Percentiles rank a stretch among this genome's conserved stretches.
Evolutionary conservation across 129 eudicot genomes (phyloP).

Genomic region (Artemisia tridentata): DNA sequence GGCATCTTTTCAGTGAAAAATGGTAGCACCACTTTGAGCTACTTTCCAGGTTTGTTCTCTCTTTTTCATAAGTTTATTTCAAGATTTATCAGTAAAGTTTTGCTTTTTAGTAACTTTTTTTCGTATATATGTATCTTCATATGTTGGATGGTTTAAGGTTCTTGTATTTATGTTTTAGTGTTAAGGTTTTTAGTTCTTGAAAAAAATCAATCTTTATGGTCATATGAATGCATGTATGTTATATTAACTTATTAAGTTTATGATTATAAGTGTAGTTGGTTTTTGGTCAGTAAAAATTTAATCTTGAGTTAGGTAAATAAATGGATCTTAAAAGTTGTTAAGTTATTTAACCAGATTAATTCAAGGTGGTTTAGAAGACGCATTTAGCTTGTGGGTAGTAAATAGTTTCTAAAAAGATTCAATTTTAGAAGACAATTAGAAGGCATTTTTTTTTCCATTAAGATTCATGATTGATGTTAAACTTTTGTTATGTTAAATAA

Average conservation of each 20-base stretch:
- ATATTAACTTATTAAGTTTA: neutral
- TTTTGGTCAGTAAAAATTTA: neutral
- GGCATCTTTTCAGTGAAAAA: constrained; percentile 34
- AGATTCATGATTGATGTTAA: constrained; percentile 15
- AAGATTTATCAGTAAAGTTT: neutral
- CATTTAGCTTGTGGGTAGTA: constrained; percentile 5
- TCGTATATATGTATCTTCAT: neutral
- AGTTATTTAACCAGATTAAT: neutral
- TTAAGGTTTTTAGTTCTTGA: neutral
- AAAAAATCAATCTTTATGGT: neutral
- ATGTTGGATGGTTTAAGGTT: neutral
- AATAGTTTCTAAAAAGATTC: neutral
- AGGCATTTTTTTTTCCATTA: neutral
- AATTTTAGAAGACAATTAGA: no score
- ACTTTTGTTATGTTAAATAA: neutral
- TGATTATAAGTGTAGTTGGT: neutral
- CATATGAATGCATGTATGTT: constrained; percentile 10
- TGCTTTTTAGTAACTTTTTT: neutral
- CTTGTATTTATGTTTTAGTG: neutral
- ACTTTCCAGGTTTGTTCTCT: constrained; percentile 36
- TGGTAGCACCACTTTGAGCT: constrained; percentile 38
- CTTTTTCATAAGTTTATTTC: constrained; percentile 16
- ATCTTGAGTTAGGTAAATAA: constrained; percentile 22
- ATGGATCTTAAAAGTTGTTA: constrained; percentile 6
- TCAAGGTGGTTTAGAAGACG: neutral